Percentiles rank a stretch among this genome's conserved stretches.
These are phyloP conservation scores for Haberlea rhodopensis DNA, from an alignment of 257 asterid genomes.

Conservation along the genomic window DNA sequence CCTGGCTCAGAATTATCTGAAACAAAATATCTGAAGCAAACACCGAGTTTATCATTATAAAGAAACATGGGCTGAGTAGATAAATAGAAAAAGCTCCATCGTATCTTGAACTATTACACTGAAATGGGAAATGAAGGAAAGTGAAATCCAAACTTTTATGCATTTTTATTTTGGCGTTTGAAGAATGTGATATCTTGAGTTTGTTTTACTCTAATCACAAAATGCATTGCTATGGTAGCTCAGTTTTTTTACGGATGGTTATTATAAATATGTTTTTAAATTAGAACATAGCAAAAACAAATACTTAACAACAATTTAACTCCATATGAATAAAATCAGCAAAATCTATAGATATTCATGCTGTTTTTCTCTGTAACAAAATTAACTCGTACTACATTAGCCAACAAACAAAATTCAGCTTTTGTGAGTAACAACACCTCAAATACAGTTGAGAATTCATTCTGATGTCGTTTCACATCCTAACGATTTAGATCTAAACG, in stretches of 20 bases:
- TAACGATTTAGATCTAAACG: constrained; percentile 39
- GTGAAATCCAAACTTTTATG: neutral
- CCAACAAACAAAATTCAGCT: constrained; percentile 30
- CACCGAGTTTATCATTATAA: constrained; percentile 5
- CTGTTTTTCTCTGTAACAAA: neutral
- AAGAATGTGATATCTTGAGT: neutral
- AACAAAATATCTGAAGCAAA: constrained; percentile 22
- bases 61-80: neutral
- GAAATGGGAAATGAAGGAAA: neutral
- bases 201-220: constrained; percentile 2
- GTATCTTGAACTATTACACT: neutral
- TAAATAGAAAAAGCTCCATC: constrained; percentile 7
- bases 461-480: constrained; percentile 22
- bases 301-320: neutral
- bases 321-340: constrained; percentile 12
- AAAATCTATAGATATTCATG: neutral
- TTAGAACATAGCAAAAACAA: neutral
- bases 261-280: neutral
- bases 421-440: constrained; percentile 17
- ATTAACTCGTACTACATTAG: neutral
- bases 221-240: constrained; percentile 6
- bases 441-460: constrained; percentile 30
- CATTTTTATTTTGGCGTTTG: constrained; percentile 17
- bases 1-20: constrained; percentile 19
- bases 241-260: constrained; percentile 6